Conservation (phyloP, 495 filamentous ascomycete genomes). For the Diplogelasinospora grovesii region DNA sequence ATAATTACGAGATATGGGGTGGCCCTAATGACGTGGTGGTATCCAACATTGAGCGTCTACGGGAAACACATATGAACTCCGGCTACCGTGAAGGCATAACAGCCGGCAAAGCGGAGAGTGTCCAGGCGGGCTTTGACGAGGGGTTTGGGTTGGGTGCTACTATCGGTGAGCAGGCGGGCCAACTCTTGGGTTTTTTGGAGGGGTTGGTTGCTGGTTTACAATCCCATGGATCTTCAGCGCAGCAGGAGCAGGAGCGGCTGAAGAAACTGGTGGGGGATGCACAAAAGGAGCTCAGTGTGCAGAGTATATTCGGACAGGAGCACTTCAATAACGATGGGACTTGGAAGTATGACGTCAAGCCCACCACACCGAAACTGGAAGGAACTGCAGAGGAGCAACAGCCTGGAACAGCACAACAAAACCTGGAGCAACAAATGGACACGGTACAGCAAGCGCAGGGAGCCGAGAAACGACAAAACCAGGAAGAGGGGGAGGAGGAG, state of each 20-base stretch:
- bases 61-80: conserved; percentile 67
- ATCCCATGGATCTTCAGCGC: conserved; percentile 10
- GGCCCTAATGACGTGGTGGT: no score
- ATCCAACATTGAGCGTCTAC: conserved; percentile 73
- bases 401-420: no score
- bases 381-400: no score
- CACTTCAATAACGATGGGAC: conserved; percentile 56
- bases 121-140: conserved; percentile 85
- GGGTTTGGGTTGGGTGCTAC: conserved; percentile 75
- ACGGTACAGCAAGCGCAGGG: no score
- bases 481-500: conserved; percentile 19
- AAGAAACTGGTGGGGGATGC: conserved; percentile 45
- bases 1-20: no score
- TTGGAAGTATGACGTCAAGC: conserved; percentile 53
- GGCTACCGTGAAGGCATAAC: conserved; percentile 88
- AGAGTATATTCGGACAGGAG: conserved; percentile 54
- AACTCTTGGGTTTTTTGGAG: conserved; percentile 64
- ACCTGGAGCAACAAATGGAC: no score
- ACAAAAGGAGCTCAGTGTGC: conserved; percentile 52
- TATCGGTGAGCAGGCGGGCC: conserved; percentile 65
- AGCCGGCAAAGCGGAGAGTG: conserved; percentile 55
- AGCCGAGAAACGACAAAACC: conserved; percentile 27
- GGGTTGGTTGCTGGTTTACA: conserved; percentile 48
- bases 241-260: conserved; percentile 15
- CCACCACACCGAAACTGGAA: conserved; percentile 2